Evolutionary conservation across 1,139 yeast species (phyloP), one percentile per base, ranked within the genome.

Genomic region (Arxiozyma slooffiae): DNA sequence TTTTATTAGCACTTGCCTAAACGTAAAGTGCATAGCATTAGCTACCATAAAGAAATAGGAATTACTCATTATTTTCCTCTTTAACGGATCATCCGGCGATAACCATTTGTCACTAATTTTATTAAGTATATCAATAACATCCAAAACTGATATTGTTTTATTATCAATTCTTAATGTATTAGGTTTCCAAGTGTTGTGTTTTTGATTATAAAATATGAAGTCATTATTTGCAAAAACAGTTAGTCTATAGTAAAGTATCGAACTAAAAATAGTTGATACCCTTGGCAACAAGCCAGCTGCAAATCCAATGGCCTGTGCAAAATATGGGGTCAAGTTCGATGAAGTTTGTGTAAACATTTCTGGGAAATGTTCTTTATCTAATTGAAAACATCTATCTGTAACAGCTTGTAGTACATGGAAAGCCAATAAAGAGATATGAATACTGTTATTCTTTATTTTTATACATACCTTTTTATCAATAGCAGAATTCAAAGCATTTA

Each of bases 211-310:
- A 44, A 17, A 48, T 14, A 49, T n/a, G 23, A 48, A 48, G 17
- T 48, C 50, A 3, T 55, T 52, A 38, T 46, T 50, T 36, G 52
- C 52, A 42, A 57, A 57, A 14, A 55, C 37, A 3, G 59, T 58
- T 41, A 58, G 44, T 37, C 50, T 55, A 22, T 51, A 52, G 49
- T 57, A 57, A 7, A 53, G 41, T n/a, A 57, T 47, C 2, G 55
- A 42, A 47, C 41, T 41, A 22, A 49, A 41, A 24, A 49, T 43
- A 11, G 50, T 30, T 18, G 47, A 23, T 1, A 36, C 43, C 17
- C 50, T 42, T 2, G 47, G 38, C 14, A 38, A 21, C 21, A 41
- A 20, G 4, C 50, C 38, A 6, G 41, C 22, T 14, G 47, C 45
- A n/a, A 39, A 45, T 17, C 40, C 42, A 30, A 40, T 44, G 17